Conservation (phyloP, 2,329 filamentous ascomycete species). For the Fusarium mundagurra region DNA sequence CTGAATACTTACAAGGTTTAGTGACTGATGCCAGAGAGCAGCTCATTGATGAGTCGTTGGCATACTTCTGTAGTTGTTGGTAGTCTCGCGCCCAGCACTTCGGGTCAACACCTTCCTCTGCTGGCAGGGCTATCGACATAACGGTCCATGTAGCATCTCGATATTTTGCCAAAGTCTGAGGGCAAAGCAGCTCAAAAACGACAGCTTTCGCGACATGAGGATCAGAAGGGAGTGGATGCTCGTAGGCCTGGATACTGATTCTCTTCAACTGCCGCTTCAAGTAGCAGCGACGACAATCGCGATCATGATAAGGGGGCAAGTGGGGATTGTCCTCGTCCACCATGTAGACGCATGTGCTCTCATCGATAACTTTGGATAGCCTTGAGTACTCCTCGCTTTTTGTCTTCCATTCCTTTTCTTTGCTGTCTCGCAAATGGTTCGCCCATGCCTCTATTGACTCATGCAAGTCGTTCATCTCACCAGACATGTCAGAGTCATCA, state of each 20-base stretch:
- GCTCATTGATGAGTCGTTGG: conserved; percentile 15
- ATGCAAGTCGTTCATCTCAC: conserved; percentile 26
- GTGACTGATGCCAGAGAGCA: conserved; percentile 45
- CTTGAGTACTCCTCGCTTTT: conserved; percentile 46
- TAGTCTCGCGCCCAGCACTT: conserved; percentile 41
- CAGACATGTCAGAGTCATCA: conserved; percentile 30
- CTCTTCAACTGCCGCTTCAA: conserved; percentile 40
- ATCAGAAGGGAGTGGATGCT: conserved; percentile 52
- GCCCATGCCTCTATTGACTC: conserved; percentile 41
- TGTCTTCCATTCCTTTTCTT: conserved; percentile 47
- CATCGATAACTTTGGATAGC: conserved; percentile 45
- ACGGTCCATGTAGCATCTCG: conserved; percentile 55
- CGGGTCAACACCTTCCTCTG: conserved; percentile 28
- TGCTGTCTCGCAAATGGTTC: conserved; percentile 21
- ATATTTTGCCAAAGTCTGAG: conserved; percentile 49
- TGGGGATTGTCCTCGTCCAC: conserved; percentile 29
- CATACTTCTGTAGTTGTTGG: conserved; percentile 31
- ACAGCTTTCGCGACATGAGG: conserved; percentile 45
- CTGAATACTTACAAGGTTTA: conserved; percentile 43
- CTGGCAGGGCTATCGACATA: conserved; percentile 45
- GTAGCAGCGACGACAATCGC: conserved; percentile 50
- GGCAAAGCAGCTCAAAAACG: conserved; percentile 55
- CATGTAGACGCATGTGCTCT: conserved; percentile 46
- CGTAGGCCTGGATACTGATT: conserved; percentile 51
- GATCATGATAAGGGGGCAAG: conserved; percentile 33